Evolutionary conservation across 179 eudicot species (phyloP), one percentile per base, ranked within the genome.

Genomic region (Beta corolliflora): DNA sequence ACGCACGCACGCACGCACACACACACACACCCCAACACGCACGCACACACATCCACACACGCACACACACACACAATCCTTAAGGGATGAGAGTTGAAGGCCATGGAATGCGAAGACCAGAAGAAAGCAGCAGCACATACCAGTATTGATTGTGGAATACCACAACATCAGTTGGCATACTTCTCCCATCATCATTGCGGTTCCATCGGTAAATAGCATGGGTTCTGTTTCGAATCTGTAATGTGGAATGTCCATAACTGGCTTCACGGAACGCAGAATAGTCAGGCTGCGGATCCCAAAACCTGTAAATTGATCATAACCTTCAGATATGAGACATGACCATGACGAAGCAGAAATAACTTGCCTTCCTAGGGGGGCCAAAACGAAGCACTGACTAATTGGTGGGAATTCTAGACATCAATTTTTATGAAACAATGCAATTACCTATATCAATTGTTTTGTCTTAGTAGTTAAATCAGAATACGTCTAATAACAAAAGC

Each of bases 211-310:
- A 65, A 25, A 65, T 12, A 11, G 69, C 69, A 65, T 65, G 69
- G 69, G 69, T 65, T 65, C 69, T 65, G 69, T 65, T 65, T 5
- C 29, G 45, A 14, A 65, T 29, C 15, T 25, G 45, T 16, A 65
- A 36, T 12, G 44, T 65, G 44, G 69, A 65, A 15, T 65, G 69
- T 6, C 69, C 69, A 65, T 65, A 65, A 65, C 69, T 65, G 44
- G 69, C 69, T 65, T 65, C 69, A 13, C 69, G 69, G 18, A 65
- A 65, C 15, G 69, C 69, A 65, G 69, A 65, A 65, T 65, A 65
- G 44, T 65, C 69, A 65, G 69, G 69, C 25, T 65, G 69, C 11
- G 69, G 69, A 65, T 65, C 69, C 69, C 69, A 65, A 31, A 65
- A 65, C 69, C 69, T 65, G 69, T 29, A 65, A 10, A 13, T 65